phyloP scores from a whole-genome alignment of 2,329 filamentous ascomycete genomes.

The Monosporascus sp. region DNA sequence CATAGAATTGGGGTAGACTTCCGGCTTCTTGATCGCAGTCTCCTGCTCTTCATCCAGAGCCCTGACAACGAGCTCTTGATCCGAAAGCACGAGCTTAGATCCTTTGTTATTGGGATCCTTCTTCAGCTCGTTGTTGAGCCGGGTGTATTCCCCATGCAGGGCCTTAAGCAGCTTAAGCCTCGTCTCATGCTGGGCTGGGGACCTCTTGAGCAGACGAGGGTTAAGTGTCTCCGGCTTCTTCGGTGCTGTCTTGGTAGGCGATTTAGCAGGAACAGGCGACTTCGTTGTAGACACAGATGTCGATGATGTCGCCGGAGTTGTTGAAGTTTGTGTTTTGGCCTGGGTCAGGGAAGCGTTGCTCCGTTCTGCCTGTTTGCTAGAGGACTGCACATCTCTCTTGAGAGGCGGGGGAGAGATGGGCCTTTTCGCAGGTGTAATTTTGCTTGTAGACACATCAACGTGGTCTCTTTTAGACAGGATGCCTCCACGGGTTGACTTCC shows the following conservation, averaged over 20 bases:
- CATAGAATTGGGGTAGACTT: conserved; percentile 78
- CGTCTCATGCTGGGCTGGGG: conserved; percentile 52
- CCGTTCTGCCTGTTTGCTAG: not conserved
- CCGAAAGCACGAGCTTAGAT: conserved; percentile 50
- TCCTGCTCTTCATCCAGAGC: conserved; percentile 76
- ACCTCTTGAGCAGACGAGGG: conserved; percentile 56
- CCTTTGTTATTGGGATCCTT: conserved; percentile 46
- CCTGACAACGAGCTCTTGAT: conserved; percentile 62
- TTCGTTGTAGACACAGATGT: conserved; percentile 1
- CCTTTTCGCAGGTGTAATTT: not conserved
- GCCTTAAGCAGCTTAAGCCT: conserved; percentile 55
- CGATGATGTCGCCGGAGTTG: not conserved
- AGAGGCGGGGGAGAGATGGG: conserved; percentile 3
- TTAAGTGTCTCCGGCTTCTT: conserved; percentile 54
- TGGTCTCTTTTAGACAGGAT: not conserved
- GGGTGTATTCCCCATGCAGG: conserved; percentile 60
- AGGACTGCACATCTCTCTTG: not conserved
- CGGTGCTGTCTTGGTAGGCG: conserved; percentile 8
- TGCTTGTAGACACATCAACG: not conserved
- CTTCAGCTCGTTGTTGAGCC: conserved; percentile 60
- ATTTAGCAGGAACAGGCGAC: conserved; percentile 1
- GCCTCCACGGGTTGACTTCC: not conserved
- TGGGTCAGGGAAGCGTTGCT: not conserved
- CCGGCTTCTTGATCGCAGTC: conserved; percentile 58
- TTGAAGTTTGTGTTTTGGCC: not conserved